Conservation (phyloP, 306 rosid species). For the Cicer cuneatum region DNA sequence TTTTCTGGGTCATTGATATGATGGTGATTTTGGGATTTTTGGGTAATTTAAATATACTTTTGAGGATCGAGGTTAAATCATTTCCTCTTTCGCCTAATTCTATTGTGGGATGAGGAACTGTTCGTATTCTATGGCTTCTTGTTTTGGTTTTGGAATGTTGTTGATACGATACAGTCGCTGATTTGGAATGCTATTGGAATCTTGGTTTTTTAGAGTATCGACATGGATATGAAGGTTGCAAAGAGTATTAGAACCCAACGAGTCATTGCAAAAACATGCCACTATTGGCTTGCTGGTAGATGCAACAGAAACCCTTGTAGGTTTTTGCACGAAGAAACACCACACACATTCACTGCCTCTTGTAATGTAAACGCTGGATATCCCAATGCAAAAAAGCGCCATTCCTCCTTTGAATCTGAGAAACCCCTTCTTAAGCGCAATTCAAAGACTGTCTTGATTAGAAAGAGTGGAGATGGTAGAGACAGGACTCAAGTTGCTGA, state of each 20-base stretch:
- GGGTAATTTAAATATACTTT: too few species aligned
- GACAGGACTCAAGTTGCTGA: neutral
- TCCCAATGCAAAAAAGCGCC: neutral
- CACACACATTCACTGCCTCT: neutral
- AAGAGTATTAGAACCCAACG: neutral
- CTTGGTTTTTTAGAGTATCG: neutral
- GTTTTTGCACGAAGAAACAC: slow-evolving; percentile 27
- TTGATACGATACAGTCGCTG: neutral
- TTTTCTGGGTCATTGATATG: too few species aligned
- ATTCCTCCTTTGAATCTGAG: neutral
- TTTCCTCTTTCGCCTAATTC: too few species aligned
- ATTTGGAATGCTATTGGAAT: slow-evolving; percentile 20
- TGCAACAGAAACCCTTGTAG: slow-evolving; percentile 46
- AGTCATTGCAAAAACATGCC: slow-evolving; percentile 11
- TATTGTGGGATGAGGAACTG: too few species aligned
- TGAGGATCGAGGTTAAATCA: too few species aligned
- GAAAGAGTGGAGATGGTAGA: neutral
- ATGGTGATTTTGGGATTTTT: too few species aligned
- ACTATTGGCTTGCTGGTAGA: slow-evolving; percentile 41
- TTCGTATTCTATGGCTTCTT: neutral
- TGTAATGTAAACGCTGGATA: neutral
- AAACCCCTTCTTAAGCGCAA: neutral
- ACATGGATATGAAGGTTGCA: neutral
- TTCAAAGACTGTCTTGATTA: neutral
- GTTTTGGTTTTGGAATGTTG: neutral